These are phyloP conservation scores for Pseudopithomyces maydicus DNA, from an alignment of 2,329 filamentous ascomycete species.

Conservation along the genomic window DNA sequence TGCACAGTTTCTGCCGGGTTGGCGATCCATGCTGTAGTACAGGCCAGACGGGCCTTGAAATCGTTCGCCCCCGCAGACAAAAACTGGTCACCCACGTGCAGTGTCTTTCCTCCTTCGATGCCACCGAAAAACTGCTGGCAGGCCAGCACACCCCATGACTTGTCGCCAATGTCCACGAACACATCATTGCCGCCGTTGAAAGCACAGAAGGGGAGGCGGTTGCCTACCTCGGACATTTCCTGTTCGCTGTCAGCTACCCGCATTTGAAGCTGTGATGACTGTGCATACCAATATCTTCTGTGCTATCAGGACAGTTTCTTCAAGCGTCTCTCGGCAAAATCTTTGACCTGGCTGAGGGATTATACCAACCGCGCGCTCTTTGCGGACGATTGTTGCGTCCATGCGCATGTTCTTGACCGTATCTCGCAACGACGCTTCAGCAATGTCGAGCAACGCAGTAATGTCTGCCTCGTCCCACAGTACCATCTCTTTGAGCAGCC, in stretches of 20 bases:
- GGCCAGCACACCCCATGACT: conserved; percentile 91
- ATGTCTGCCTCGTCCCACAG: conserved; percentile 80
- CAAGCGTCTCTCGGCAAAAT: conserved; percentile 85
- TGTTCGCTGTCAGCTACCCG: conserved; percentile 23
- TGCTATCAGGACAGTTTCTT: conserved; percentile 93
- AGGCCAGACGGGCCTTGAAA: conserved; percentile 91
- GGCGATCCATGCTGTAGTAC: conserved; percentile 96
- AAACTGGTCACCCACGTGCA: conserved; percentile 97
- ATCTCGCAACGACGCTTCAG: conserved; percentile 80
- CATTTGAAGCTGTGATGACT: background rate
- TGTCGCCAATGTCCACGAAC: conserved; percentile 98
- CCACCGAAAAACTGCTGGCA: conserved; percentile 89
- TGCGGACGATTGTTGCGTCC: conserved; percentile 79
- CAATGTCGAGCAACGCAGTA: conserved; percentile 80
- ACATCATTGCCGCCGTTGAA: conserved; percentile 98
- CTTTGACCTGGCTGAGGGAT: conserved; percentile 63
- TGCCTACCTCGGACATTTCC: conserved; percentile 75
- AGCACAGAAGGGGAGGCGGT: conserved; percentile 84
- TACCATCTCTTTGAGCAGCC: conserved; percentile 80
- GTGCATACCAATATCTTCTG: conserved; percentile 74
- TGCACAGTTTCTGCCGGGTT: conserved; percentile 89
- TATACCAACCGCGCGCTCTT: conserved; percentile 71
- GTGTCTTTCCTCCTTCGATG: conserved; percentile 75
- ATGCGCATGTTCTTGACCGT: conserved; percentile 81
- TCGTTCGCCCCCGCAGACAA: conserved; percentile 88